Conservation (phyloP, 2,329 filamentous ascomycete species). For the Talaromyces sp. region DNA sequence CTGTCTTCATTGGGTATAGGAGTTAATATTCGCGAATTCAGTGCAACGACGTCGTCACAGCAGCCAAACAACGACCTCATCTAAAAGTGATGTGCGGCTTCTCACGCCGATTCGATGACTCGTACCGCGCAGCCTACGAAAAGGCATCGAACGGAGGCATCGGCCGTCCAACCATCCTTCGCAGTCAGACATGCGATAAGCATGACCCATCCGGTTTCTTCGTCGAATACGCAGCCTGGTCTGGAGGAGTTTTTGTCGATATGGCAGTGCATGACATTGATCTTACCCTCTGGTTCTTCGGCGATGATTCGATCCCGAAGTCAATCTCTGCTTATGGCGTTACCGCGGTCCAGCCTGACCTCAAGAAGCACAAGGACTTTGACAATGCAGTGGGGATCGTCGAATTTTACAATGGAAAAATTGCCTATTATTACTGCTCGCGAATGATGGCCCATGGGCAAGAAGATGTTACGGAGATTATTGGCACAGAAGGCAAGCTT, state of each 20-base stretch:
- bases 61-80: slow-evolving; percentile 50
- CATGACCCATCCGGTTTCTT: slow-evolving; percentile 63
- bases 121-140: slow-evolving; percentile 56
- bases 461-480: slow-evolving; percentile 62
- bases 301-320: slow-evolving; percentile 50
- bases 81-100: slow-evolving; percentile 65
- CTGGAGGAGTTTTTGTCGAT: slow-evolving; percentile 66
- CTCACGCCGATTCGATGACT: slow-evolving; percentile 61
- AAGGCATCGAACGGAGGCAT: slow-evolving; percentile 53
- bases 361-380: slow-evolving; percentile 54
- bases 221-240: slow-evolving; percentile 61
- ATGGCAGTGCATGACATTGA: slow-evolving; percentile 68
- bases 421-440: slow-evolving; percentile 60
- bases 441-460: slow-evolving; percentile 66
- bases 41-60: slow-evolving; percentile 17
- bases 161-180: slow-evolving; percentile 56
- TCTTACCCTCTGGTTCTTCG: slow-evolving; percentile 60
- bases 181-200: slow-evolving; percentile 57
- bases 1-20: neutral
- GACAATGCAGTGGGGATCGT: slow-evolving; percentile 61
- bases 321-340: slow-evolving; percentile 53
- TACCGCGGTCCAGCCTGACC: slow-evolving; percentile 54
- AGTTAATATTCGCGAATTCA: neutral
- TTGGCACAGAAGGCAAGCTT: slow-evolving; percentile 62
- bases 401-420: slow-evolving; percentile 60